Evolutionary conservation across 176 grass and related monocot species (phyloP), one percentile per base, ranked within the genome.

Genomic region (Phoenix dactylifera): DNA sequence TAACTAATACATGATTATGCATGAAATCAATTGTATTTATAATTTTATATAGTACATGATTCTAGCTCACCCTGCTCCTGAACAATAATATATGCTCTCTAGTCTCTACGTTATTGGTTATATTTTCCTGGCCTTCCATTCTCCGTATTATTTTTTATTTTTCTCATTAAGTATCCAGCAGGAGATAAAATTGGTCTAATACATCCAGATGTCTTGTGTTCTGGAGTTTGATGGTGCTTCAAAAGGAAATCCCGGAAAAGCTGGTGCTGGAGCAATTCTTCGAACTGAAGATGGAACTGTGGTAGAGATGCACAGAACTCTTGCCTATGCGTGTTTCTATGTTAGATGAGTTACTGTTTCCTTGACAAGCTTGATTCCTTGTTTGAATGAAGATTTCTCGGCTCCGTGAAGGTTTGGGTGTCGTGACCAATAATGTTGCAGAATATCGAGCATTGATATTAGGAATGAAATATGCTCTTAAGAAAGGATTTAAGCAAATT

Each of bases 171-270:
- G 35, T 12, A 55, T 54, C 55, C 52, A 56, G 6, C 52, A 57
- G 26, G 19, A 44, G 35, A 51, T 71, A 29, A 20, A 62, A 54
- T 16, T 22, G 20, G 12, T 12, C 16, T 54, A 12, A 17, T 55
- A 9, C 35, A 18, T 79, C 60, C 76, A 88, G 89, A 79, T 83
- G 73, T 63, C 73, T 51, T 84, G 81, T 51, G 49, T 85, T 63
- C 53, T 95, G 79, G 66, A 95, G 44, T 95, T 88, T 57, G 85
- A 95, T 68, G 85, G 85, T 65, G 89, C 85, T 68, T 82, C 89
- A n/a, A 95, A 95, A 82, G 85, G 89, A 69, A 95, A 95, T 73
- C 89, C 89, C 22, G 89, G 89, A 55, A 85, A 85, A 85, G 64
- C 78, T 53, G 89, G 84, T 81, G 89, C 89, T 60, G 89, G 89